A percentile compares a stretch with the other conserved stretches of the same genome.
These are phyloP conservation scores for Blumeria hordei DNA, from an alignment of 2,329 filamentous ascomycete genomes.

Conservation along the genomic window DNA sequence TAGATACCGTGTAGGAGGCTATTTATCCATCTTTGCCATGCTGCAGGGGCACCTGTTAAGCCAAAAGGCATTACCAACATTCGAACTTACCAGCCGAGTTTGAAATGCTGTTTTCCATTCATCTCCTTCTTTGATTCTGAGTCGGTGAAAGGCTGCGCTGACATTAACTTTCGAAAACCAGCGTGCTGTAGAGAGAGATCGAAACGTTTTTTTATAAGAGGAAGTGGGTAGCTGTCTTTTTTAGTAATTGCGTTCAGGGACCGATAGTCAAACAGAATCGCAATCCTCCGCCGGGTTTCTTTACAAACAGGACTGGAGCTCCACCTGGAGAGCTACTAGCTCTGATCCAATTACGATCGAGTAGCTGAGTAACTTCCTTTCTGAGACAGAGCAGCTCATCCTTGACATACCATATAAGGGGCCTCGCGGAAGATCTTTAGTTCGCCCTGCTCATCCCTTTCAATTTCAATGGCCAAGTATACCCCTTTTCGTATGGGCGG, in stretches of 20 bases:
- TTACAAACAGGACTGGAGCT: too few species aligned
- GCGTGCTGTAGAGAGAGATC: not conserved
- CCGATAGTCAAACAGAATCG: not conserved
- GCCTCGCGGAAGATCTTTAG: too few species aligned
- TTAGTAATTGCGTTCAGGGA: not conserved
- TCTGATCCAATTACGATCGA: too few species aligned
- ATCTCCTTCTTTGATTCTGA: not conserved
- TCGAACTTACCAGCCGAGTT: not conserved
- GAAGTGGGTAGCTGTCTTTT: not conserved
- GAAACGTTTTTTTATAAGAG: not conserved
- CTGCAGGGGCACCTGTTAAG: not conserved
- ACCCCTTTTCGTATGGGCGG: too few species aligned
- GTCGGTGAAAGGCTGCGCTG: too few species aligned
- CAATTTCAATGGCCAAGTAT: too few species aligned
- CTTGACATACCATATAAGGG: too few species aligned
- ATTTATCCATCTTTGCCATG: not conserved
- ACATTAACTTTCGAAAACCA: not conserved
- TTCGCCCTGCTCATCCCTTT: too few species aligned
- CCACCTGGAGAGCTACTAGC: too few species aligned
- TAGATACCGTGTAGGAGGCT: not conserved
- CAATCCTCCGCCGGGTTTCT: not conserved
- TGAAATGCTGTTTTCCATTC: conserved; percentile 1
- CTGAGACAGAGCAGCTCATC: too few species aligned
- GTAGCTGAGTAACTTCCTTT: too few species aligned
- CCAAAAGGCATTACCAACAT: not conserved